Percentiles rank a stretch among this genome's conserved stretches.
Conservation (phyloP, 805 yeast species). For the Kazachstania psychrophila region DNA sequence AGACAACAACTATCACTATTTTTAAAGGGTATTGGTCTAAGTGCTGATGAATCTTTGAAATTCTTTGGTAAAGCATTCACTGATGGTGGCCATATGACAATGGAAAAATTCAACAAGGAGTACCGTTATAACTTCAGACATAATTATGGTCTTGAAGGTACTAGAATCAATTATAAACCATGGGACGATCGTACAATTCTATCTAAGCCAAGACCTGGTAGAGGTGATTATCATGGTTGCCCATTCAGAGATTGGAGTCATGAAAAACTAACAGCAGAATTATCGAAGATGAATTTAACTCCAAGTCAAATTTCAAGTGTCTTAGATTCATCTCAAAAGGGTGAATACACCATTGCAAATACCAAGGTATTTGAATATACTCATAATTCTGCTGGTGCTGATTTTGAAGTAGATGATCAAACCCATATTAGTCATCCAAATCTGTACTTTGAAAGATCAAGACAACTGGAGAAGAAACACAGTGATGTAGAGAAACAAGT, state of each 20-base stretch:
- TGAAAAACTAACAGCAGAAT: constrained; percentile 50
- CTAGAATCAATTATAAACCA: constrained; percentile 74
- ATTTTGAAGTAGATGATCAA: constrained; percentile 40
- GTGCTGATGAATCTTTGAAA: constrained; percentile 75
- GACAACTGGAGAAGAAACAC: constrained; percentile 40
- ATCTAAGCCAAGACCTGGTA: constrained; percentile 57
- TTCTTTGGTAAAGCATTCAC: constrained; percentile 74
- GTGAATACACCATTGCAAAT: constrained; percentile 79
- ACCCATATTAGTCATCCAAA: constrained; percentile 78
- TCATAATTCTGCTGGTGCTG: constrained; percentile 25
- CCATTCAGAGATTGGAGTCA: constrained; percentile 71
- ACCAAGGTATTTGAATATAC: constrained; percentile 78
- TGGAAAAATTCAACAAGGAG: constrained; percentile 78
- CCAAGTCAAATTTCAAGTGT: constrained; percentile 46
- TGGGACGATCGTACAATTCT: constrained; percentile 75
- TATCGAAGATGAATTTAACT: constrained; percentile 46
- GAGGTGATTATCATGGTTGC: constrained; percentile 79
- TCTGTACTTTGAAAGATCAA: constrained; percentile 70
- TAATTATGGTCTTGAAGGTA: constrained; percentile 86
- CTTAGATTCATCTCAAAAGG: constrained; percentile 54
- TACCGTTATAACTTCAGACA: constrained; percentile 84
- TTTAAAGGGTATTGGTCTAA: constrained; percentile 81
- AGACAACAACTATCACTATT: constrained; percentile 81
- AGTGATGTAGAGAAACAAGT: constrained; percentile 10
- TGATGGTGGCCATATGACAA: constrained; percentile 40